A percentile compares a stretch with the other conserved stretches of the same genome.
Evolutionary conservation across 805 yeast genomes (phyloP).

Genomic region (Wickerhamiella nectarea): DNA sequence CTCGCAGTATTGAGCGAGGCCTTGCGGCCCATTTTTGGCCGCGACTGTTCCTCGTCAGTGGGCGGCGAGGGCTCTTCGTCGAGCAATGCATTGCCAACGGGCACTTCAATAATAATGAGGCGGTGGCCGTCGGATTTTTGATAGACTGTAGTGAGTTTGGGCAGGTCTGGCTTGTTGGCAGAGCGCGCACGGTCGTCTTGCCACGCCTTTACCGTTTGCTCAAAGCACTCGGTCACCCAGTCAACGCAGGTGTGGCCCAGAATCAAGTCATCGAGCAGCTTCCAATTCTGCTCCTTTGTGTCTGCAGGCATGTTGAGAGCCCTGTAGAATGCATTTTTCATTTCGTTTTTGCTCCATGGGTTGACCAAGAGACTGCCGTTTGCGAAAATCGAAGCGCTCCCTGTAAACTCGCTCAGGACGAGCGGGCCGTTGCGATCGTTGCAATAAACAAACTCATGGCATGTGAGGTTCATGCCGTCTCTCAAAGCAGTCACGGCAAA

Average conservation of each 20-base stretch:
- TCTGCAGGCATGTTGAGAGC: constrained; percentile 52
- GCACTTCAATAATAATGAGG: constrained; percentile 6
- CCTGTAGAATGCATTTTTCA: constrained; percentile 46
- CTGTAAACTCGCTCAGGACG: constrained; percentile 84
- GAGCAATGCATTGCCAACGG: background rate
- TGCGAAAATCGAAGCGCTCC: constrained; percentile 68
- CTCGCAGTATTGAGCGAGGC: constrained; percentile 3
- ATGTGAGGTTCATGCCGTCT: constrained; percentile 93
- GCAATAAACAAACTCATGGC: constrained; percentile 83
- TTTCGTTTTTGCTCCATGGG: constrained; percentile 73
- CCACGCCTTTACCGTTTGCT: constrained; percentile 41
- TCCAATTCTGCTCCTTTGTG: constrained; percentile 55
- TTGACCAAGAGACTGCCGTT: constrained; percentile 63
- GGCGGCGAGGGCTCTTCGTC: background rate
- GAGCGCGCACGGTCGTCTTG: constrained; percentile 32
- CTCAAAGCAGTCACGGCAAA: constrained; percentile 84
- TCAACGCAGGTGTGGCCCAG: constrained; percentile 51
- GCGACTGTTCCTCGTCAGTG: background rate
- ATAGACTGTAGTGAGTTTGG: constrained; percentile 1
- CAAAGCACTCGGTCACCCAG: constrained; percentile 55
- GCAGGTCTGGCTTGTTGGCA: constrained; percentile 14
- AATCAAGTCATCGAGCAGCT: constrained; percentile 43
- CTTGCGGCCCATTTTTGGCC: constrained; percentile 3
- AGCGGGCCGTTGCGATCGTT: constrained; percentile 54
- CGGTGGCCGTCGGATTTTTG: constrained; percentile 28